Evolutionary conservation across 768 basidiomycete species (phyloP), one percentile per base, ranked within the genome.

Genomic region (Mycena alexandri): DNA sequence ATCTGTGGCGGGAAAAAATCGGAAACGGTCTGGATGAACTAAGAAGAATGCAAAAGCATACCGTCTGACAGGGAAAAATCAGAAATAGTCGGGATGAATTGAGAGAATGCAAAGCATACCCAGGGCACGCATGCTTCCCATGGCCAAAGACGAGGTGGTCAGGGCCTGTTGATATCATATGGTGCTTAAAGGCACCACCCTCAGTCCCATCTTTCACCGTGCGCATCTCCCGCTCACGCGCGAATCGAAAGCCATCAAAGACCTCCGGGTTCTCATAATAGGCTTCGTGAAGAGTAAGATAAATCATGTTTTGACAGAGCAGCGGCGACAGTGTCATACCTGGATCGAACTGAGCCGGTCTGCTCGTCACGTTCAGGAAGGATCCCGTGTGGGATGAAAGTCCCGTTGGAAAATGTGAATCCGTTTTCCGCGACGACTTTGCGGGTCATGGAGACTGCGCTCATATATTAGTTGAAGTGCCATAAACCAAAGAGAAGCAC

Each of bases 371-470:
- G 9, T 54, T 33, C 17, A 82, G 29, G 14, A 65, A 51, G 19
- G 74, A 71, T 13, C 79, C n/a, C 82, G 25, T 76, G 74, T 0
- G 80, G 81, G 25, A 82, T 70, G 10, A 78, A 50, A 0, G 77
- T 78, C 12, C 81, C 82, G 52, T 83, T 79, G 0, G 78, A 77
- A 34, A 83, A 76, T 5, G 72, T 78, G 56, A 76, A 73, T 22
- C 79, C 76, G 42, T 74, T 72, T 48, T 51, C 33, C 5, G 22
- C 42, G 29, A 52, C 22, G 8, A 52, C 51, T 12, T 52, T 36
- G 19, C 51, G 51, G 12, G 8, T 34, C 51, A 52, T 52, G 17
- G 19, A 2, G 9, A 36, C 19, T 52, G 16, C 17, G 16, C n/a
- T 4, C 11, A 14, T 38, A 38, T 38, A 12, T 47, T 3, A 21